Base-by-base conservation (phyloP, 805 yeast genomes). In the Candida piceae region DNA sequence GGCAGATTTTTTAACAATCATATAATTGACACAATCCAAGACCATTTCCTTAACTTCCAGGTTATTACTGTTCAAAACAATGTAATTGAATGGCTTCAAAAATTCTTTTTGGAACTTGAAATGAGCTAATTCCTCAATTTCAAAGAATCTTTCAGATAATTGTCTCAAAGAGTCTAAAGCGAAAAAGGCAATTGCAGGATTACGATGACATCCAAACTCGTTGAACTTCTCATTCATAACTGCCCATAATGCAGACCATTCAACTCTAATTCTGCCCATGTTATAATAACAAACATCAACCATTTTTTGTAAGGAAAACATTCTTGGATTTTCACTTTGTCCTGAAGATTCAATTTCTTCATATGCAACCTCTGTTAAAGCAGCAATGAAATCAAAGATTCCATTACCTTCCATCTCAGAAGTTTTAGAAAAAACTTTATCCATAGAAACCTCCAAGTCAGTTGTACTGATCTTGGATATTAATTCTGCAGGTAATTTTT, bases 211-310 rank as follows among this genome's bases (percentile, higher is more conserved):
- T 3, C 95, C 95, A 45, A 88, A 89, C 32, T 70, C 74, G 46
- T 86, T 85, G 64, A 93, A 93, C 29, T 85, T 84, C 40, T 76
- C 84, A 12, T 95, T 96, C 84, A 93, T 84, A 8, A 85, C 83
- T 12, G 84, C 76, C 99, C 99, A 93, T 41, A 93, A 69, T 37
- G 86, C 90, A 5, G 95, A 78, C 97, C 98, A 93, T 62, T 94
- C 96, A 43, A 93, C 80, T 59, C 96, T 78, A 50, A 93, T 89
- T 67, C 98, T 84, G 34, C 79, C 79, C 97, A 93, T 93, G 58
- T 94, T 94, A 67, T 94, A 93, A 61, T 93, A 90, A 62, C 97
- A 90, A 29, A 93, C 95, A 62, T 94, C 98, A 35, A 93, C 95
- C 71, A 93, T 84, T 57, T 93, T 93, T 55, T 88, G 97, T 45